These are phyloP conservation scores for Triangularia verruculosa DNA, from an alignment of 2,329 filamentous ascomycete species.

Conservation along the genomic window DNA sequence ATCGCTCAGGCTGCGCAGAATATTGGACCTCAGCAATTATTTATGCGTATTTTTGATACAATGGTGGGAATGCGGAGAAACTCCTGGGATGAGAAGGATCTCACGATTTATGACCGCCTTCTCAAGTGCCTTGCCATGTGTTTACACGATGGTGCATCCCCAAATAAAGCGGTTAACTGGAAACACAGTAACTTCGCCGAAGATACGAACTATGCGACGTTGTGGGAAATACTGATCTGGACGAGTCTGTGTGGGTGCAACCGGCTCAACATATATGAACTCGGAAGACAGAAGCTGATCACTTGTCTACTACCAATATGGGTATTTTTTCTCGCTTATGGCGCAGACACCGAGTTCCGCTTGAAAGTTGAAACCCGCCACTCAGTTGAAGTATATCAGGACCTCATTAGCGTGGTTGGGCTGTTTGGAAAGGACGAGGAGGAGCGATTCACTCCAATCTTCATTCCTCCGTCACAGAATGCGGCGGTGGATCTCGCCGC, in stretches of 20 bases:
- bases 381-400: neutral
- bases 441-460: neutral
- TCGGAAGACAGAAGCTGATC: neutral
- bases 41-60: neutral
- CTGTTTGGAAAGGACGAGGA: neutral
- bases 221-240: neutral
- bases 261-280: neutral
- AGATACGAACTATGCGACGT: neutral
- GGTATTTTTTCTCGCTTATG: neutral
- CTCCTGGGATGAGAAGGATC: neutral
- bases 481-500: neutral
- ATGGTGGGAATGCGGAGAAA: neutral
- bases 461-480: neutral
- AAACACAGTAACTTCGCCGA: neutral
- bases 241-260: neutral
- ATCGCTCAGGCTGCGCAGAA: neutral
- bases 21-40: neutral
- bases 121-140: neutral
- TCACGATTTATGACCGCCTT: neutral
- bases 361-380: neutral
- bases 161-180: neutral
- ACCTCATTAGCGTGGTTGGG: neutral
- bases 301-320: neutral
- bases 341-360: neutral
- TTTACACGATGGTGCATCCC: neutral